Evolutionary conservation across 768 basidiomycete genomes (phyloP), one percentile per base, ranked within the genome.

Genomic region (Podaxis rugospora): DNA sequence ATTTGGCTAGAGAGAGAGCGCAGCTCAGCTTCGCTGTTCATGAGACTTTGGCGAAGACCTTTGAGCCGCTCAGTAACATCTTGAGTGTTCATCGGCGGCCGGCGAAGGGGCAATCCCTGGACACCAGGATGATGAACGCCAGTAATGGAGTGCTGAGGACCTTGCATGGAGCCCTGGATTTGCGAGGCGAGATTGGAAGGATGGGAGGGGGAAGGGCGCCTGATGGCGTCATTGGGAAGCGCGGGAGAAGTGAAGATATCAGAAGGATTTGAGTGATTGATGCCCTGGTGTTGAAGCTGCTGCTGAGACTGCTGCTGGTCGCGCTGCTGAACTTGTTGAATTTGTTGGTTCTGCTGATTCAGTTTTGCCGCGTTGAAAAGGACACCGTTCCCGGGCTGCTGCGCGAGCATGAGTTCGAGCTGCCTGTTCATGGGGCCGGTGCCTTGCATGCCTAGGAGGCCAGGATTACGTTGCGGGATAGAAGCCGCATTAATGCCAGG

Each of bases 171-270:
- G 1, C 53, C 62, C 13, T 62, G 62, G 36, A 65, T 65, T 42
- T 47, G 65, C 27, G 70, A 66, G 32, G 67, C 59, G 59, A 66
- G 66, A 46, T 67, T 69, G 16, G 71, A 66, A 66, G 72, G 65
- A 70, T 78, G 76, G n/a, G 77, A 75, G 61, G 73, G 16, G 81
- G 85, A 28, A 4, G 80, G 75, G 9, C 79, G 82, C 37, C 80
- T 78, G 66, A 85, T 75, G 27, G 74, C 76, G 27, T 82, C 80
- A 64, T 73, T 70, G 28, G 70, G 56, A 71, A 82, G 75, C 25
- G 73, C 74, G n/a, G 81, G 72, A 6, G 82, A 70, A 21, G 78
- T 66, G 67, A 85, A 84, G 65, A 82, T 76, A 58, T 84, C 84
- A 21, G 71, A 63, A 7, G 75, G 66, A 21, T 75, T 64, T 0